Base-by-base conservation (phyloP, 2,329 filamentous ascomycete genomes). In the Exophiala oligosperma region DNA sequence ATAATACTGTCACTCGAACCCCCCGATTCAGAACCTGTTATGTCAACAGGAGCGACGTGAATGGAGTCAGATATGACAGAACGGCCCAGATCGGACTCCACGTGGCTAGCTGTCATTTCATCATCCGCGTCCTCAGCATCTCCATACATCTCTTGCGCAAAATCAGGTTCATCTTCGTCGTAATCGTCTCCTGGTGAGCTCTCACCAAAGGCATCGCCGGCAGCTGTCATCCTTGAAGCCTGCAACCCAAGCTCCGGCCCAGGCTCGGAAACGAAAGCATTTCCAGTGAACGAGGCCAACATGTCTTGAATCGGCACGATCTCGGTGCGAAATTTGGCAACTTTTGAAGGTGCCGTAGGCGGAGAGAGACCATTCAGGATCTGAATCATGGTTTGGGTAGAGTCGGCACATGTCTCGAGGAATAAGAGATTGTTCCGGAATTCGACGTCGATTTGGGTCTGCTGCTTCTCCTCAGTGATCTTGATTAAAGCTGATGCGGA, bases 371-470 rank as follows among this genome's bases (percentile, higher is more conserved):
- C 92, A 67, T 89, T 91, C 14, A 92, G 76, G 43, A 96, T 82
- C 1, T 84, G 81, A 52, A 96, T 88, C 12, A 99, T 80, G 0
- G 94, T 99, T 71, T 97, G 92, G 0, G 92, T 97, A 1, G 94
- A 99, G 73, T 99, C 94, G 29, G 94, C 94, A 68, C 95, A 99
- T 1, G 92, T 95, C 73, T 99, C 94, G 5, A 99, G 77, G 35
- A 99, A 87, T 53, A 99, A 80, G 1, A 99, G 80, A 64, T 96
- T 89, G 68, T 96, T 92, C 60, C 85, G 85, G 48, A 97, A 77
- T 63, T 96, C 90, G 1, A 97, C 81, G 65, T 94, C 88, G 12
- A 97, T 74, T 41, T 85, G 83, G 63, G 87, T 88, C 29, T 85
- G 80, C 0, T 81, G 83, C 2, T 79, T 78, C 41, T 81, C 78